Conservation (phyloP, 306 rosid species). For the Calophaca sinica region DNA sequence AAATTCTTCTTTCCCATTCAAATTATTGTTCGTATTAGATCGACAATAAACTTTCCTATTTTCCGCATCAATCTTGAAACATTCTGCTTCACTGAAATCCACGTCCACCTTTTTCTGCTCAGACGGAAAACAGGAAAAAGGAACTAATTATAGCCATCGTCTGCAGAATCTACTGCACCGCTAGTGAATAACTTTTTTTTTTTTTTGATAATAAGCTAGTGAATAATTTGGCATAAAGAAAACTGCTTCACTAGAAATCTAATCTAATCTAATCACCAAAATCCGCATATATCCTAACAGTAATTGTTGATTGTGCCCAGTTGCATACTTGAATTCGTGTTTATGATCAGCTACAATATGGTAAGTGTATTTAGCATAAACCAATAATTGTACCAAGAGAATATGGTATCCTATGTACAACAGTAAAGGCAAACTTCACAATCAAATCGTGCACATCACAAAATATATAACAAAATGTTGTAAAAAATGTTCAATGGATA, state of each 20-base stretch:
- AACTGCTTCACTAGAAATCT: neutral
- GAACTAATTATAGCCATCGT: conserved; percentile 8
- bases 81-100: conserved; percentile 81
- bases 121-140: conserved; percentile 27
- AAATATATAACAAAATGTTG: neutral
- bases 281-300: conserved; percentile 17
- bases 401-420: neutral
- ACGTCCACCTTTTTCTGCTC: conserved; percentile 74
- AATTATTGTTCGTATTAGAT: conserved; percentile 59
- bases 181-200: neutral
- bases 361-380: neutral
- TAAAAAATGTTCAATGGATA: neutral
- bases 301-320: conserved; percentile 4
- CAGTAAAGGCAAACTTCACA: conserved; percentile 13
- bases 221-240: neutral
- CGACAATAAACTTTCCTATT: conserved; percentile 83
- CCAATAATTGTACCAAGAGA: neutral
- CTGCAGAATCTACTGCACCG: conserved; percentile 1
- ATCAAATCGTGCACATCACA: conserved; percentile 3
- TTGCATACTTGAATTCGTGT: neutral
- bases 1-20: conserved; percentile 75
- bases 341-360: conserved; percentile 27
- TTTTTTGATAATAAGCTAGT: too few relatives aligned
- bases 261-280: neutral
- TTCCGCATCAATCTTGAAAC: conserved; percentile 86